phyloP scores from a whole-genome alignment of 1,284 basidiomycete species.

The Cutaneotrichosporon sp. region DNA sequence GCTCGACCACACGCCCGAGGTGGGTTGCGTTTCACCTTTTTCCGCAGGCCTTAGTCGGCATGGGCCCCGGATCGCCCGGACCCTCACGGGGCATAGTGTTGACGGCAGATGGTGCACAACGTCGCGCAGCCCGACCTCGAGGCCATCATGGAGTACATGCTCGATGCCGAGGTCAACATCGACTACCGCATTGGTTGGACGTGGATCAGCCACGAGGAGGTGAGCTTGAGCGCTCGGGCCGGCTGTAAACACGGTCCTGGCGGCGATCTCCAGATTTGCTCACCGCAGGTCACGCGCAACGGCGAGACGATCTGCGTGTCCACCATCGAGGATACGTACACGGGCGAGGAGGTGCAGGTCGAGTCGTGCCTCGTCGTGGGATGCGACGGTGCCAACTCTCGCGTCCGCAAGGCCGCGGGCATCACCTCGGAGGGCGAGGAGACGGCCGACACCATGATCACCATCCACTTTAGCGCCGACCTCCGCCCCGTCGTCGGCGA shows the following conservation, averaged over 20 bases:
- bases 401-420: constrained; percentile 24
- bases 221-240: not conserved
- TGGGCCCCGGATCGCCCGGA: not conserved
- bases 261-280: not conserved
- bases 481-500: constrained; percentile 29
- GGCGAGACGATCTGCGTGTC: constrained; percentile 21
- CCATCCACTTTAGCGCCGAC: constrained; percentile 32
- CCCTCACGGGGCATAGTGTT: not conserved
- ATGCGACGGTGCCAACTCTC: constrained; percentile 33
- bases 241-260: too few relatives aligned
- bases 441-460: constrained; percentile 32
- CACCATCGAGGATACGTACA: constrained; percentile 30
- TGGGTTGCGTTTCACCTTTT: constrained; percentile 11
- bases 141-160: constrained; percentile 19
- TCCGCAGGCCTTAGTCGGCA: not conserved
- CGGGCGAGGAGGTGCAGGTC: constrained; percentile 24
- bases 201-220: constrained; percentile 28
- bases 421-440: constrained; percentile 32
- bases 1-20: constrained; percentile 29
- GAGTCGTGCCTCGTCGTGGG: constrained; percentile 28
- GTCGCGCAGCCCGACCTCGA: constrained; percentile 35
- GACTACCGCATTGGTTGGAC: constrained; percentile 33
- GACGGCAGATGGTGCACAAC: constrained; percentile 33
- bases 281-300: constrained; percentile 5
- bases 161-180: constrained; percentile 23